Conservation (phyloP, 176 grass and related monocot genomes). For the Leersia perrieri region DNA sequence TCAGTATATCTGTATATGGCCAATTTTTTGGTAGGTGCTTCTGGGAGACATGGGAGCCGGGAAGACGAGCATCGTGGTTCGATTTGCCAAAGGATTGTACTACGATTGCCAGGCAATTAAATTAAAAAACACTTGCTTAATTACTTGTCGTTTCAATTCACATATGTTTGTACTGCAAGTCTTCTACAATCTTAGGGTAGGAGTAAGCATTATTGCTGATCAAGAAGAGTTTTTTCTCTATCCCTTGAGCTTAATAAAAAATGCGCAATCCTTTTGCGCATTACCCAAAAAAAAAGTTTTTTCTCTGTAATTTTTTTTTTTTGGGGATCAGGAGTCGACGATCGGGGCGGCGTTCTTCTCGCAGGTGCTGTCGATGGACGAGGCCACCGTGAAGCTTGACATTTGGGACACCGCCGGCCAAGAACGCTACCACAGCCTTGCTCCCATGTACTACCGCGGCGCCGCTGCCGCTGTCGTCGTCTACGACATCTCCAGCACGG, state of each 20-base stretch:
- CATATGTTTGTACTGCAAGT: background rate
- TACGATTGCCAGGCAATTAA: constrained; percentile 56
- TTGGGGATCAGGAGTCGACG: constrained; percentile 85
- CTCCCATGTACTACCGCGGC: constrained; percentile 85
- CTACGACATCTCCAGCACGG: constrained; percentile 73
- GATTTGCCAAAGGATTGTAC: constrained; percentile 77
- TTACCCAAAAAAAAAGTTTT: too few relatives aligned
- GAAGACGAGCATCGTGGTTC: constrained; percentile 75
- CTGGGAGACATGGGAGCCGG: constrained; percentile 77
- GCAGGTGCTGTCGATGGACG: constrained; percentile 52
- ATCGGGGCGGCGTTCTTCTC: constrained; percentile 88
- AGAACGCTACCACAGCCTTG: constrained; percentile 74
- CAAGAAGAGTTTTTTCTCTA: background rate
- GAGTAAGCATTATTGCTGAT: background rate
- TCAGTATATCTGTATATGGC: background rate
- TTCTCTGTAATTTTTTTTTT: too few relatives aligned
- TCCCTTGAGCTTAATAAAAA: too few relatives aligned
- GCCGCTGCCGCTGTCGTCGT: constrained; percentile 68
- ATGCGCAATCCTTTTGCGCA: too few relatives aligned
- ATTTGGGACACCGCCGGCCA: constrained; percentile 88
- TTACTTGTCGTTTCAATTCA: background rate
- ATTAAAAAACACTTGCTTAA: background rate
- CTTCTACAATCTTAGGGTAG: background rate
- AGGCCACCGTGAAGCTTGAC: constrained; percentile 66
- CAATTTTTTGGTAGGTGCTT: constrained; percentile 27